These are phyloP conservation scores for Didymella glomerata DNA, from an alignment of 2,329 filamentous ascomycete genomes.

Conservation along the genomic window DNA sequence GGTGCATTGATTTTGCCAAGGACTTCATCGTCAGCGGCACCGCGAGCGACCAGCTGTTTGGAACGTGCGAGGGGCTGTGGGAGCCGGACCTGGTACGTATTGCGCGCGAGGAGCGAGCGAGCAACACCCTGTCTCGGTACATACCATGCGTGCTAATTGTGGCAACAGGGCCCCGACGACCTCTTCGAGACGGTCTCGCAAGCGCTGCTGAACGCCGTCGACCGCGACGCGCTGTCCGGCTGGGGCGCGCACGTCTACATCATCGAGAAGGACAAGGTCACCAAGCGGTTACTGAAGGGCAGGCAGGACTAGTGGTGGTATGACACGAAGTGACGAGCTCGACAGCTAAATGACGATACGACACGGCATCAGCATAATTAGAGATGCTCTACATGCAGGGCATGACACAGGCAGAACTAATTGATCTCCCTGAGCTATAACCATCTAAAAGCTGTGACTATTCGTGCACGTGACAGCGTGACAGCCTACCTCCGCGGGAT, in stretches of 20 bases:
- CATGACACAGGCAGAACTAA: slow-evolving; percentile 1
- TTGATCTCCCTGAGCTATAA: neutral
- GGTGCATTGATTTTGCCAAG: slow-evolving; percentile 99
- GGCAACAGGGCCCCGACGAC: slow-evolving; percentile 80
- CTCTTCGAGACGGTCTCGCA: slow-evolving; percentile 99
- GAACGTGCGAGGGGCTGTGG: slow-evolving; percentile 98
- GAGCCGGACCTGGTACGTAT: slow-evolving; percentile 86
- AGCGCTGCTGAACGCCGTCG: slow-evolving; percentile 91
- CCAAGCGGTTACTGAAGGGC: slow-evolving; percentile 97
- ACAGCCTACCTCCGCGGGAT: neutral
- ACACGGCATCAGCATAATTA: slow-evolving; percentile 28
- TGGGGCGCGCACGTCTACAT: slow-evolving; percentile 99
- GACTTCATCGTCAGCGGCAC: slow-evolving; percentile 99
- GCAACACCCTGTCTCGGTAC: too few species aligned
- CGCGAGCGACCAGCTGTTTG: slow-evolving; percentile 95
- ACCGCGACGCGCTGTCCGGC: slow-evolving; percentile 94
- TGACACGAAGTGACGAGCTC: slow-evolving; percentile 19
- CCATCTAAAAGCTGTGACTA: too few species aligned
- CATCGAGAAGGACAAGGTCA: slow-evolving; percentile 99
- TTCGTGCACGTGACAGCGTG: neutral
- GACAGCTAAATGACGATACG: slow-evolving; percentile 23
- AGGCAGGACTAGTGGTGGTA: slow-evolving; percentile 73
- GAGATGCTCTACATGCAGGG: slow-evolving; percentile 1
- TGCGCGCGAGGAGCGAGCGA: too few species aligned
- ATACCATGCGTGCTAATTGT: too few species aligned